Conservation (phyloP, 352 stramenopile species). For the Pythium biforme region DNA sequence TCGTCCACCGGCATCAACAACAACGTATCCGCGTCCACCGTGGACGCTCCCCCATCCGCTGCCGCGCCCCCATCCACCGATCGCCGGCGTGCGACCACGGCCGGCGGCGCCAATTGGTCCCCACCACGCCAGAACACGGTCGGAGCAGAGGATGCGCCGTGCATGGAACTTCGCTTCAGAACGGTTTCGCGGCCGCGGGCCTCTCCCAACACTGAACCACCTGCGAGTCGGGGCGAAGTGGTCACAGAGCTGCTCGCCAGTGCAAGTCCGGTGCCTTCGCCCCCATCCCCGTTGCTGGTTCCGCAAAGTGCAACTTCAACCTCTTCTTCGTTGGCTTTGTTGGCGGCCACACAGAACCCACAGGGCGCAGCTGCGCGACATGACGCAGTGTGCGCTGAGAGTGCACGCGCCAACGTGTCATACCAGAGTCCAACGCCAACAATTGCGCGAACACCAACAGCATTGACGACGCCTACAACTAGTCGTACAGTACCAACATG, state of each 20-base stretch:
- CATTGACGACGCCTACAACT: constrained; percentile 1
- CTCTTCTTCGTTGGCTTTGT: too few species aligned
- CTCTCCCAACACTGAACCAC: not conserved
- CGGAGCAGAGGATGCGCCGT: not conserved
- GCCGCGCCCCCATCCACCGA: not conserved
- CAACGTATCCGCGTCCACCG: too few species aligned
- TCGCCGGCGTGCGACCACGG: not conserved
- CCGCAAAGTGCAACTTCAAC: constrained; percentile 15
- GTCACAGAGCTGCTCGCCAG: constrained; percentile 5
- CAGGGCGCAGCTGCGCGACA: not conserved
- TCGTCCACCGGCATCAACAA: too few species aligned
- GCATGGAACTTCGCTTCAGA: not conserved
- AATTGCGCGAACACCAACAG: constrained; percentile 13
- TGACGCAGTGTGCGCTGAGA: not conserved
- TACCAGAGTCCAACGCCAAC: not conserved
- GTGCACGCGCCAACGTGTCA: not conserved
- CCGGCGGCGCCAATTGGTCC: not conserved
- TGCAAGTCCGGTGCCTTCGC: not conserved
- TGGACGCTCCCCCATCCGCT: not conserved
- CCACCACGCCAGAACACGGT: not conserved
- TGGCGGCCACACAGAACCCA: not conserved
- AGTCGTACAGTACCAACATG: not conserved
- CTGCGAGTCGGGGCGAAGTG: not conserved
- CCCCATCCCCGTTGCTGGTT: not conserved
- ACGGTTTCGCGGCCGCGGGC: not conserved